These are phyloP conservation scores for Geranium incanum DNA, from an alignment of 441 rosid species.

Conservation along the genomic window DNA sequence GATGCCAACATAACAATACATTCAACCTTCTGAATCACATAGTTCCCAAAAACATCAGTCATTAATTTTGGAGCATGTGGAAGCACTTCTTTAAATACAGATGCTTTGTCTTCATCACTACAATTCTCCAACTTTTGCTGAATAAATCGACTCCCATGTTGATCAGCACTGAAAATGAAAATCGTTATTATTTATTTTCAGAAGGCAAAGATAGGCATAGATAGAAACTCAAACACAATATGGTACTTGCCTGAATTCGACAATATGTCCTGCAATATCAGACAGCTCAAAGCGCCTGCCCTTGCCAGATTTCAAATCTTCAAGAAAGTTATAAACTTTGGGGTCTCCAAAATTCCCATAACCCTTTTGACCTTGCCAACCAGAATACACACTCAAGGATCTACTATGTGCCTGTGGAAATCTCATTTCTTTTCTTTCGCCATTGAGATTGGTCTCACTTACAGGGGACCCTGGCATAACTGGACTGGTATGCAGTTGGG, in stretches of 20 bases:
- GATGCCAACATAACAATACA: not conserved
- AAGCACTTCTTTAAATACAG: conserved; percentile 59
- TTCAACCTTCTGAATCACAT: conserved; percentile 67
- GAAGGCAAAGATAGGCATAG: conserved; percentile 13
- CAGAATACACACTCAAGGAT: conserved; percentile 34
- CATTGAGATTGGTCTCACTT: conserved; percentile 22
- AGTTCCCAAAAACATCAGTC: conserved; percentile 78
- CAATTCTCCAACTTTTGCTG: conserved; percentile 67
- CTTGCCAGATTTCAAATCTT: conserved; percentile 63
- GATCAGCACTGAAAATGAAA: conserved; percentile 55
- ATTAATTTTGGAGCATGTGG: conserved; percentile 56
- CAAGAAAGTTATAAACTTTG: conserved; percentile 46
- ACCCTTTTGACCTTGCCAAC: conserved; percentile 45
- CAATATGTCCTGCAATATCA: conserved; percentile 59
- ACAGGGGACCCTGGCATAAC: conserved; percentile 38
- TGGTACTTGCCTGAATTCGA: conserved; percentile 55
- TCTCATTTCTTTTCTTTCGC: conserved; percentile 31
- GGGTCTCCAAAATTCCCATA: conserved; percentile 34
- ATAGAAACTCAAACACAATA: conserved; percentile 5
- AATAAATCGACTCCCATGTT: conserved; percentile 75
- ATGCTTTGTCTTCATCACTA: conserved; percentile 46
- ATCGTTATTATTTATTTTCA: conserved; percentile 20
- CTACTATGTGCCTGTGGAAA: conserved; percentile 29
- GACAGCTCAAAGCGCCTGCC: conserved; percentile 59
- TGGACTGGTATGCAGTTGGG: conserved; percentile 34